Base-by-base conservation (phyloP, 495 filamentous ascomycete genomes). In the Aspergillus indologenus region DNA sequence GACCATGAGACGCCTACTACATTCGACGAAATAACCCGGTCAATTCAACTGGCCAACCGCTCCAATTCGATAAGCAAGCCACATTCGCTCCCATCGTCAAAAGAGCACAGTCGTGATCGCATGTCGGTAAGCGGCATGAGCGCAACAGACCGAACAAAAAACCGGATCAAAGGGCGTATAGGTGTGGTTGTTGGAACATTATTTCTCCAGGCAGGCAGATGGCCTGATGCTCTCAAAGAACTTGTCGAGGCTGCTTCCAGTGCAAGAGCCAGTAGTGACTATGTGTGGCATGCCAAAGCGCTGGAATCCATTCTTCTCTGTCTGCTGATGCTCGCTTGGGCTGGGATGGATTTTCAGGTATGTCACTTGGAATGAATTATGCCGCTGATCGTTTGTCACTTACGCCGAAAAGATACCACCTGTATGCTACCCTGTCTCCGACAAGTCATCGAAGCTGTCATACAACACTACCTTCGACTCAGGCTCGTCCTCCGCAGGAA, bases 231-330 rank as follows among this genome's bases (percentile, higher is more conserved):
- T 18, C 65, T 98, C 26, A 91, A 86, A 68, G 91, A 96, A 69
- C 81, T 97, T 29, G 76, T 85, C 22, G 92, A 97, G 54, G 88
- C 87, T 49, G 90, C 88, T 8, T 82, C 84, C 12, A 82, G 86
- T 60, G 89, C 91, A 17, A 89, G 89, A 68, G 85, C 84, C 34
- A 85, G 87, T 62, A 92, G 89, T 68, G 94, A 98, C 71, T 90
- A 96, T 76, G 69, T 96, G 8, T 99, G 94, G 94, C 90, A 98
- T 78, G 94, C 88, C 14, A 99, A 98, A 74, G 92, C 90, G 3
- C 80, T 98, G 29, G 94, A 98, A 66, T 86, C 90, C 11, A 88
- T 94, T 61, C 74, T 92, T 15, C 82, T 96, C 48, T 87, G 86
- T 68, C 80, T 97, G 59, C 63, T 98, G 26, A 85, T 98, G 75